These are phyloP conservation scores for Globisporangium rhizosaccharum DNA, from an alignment of 352 stramenopile genomes.

Conservation along the genomic window DNA sequence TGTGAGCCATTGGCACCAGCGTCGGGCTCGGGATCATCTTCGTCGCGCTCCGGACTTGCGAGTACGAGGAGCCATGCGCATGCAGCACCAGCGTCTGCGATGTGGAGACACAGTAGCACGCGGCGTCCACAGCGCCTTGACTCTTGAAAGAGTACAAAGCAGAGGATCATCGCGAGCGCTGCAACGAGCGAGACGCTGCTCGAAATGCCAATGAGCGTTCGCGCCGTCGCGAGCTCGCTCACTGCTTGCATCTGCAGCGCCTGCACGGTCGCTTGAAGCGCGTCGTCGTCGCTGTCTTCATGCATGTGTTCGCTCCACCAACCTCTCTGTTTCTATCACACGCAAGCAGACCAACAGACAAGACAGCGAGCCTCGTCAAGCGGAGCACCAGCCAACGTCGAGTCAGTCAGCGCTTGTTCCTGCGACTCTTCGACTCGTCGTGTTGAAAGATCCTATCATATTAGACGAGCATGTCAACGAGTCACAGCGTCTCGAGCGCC, in stretches of 20 bases:
- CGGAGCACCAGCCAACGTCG: no score
- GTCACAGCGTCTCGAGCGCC: no score
- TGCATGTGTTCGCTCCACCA: background rate
- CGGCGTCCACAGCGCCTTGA: slow-evolving; percentile 56
- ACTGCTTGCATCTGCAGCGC: slow-evolving; percentile 4
- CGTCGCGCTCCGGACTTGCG: background rate
- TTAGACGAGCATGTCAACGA: no score
- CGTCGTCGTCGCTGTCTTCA: background rate
- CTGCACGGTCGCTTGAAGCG: slow-evolving; percentile 3
- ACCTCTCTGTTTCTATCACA: background rate
- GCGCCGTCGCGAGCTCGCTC: slow-evolving; percentile 32
- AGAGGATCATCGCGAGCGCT: slow-evolving; percentile 45
- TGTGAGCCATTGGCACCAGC: no score
- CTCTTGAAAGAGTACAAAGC: slow-evolving; percentile 59
- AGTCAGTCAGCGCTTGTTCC: no score
- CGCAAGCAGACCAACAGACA: no score
- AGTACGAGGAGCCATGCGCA: slow-evolving; percentile 55
- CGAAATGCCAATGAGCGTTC: slow-evolving; percentile 33
- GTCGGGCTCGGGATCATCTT: no score
- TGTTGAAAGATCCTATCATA: no score
- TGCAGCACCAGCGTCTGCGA: slow-evolving; percentile 40
- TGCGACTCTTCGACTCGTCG: no score
- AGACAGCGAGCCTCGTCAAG: no score
- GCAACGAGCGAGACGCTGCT: slow-evolving; percentile 34
- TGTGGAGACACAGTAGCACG: slow-evolving; percentile 58